Base-by-base conservation (phyloP, 1,284 basidiomycete species). In the Moesziomyces parantarcticus region DNA sequence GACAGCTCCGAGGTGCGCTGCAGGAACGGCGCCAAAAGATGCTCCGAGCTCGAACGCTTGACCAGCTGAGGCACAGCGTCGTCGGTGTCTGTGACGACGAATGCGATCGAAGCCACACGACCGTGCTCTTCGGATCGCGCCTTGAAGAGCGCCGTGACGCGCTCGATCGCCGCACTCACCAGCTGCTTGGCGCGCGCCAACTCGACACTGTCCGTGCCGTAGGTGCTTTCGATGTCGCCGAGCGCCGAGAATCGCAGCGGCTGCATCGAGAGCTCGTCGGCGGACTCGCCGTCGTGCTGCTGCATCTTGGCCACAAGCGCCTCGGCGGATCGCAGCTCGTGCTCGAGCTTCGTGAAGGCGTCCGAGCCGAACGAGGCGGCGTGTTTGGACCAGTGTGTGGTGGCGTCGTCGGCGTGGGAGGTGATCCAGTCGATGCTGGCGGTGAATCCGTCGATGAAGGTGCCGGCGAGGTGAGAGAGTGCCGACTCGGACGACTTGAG, bases 171-270 rank as follows among this genome's bases (percentile, higher is more conserved):
- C 16, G 29, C 56, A 14, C 44, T 51, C 13, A 75, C 54, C 26
- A 56, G 21, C 55, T 69, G 26, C 26, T 65, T 66, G 26, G 64
- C 72, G 32, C 58, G 42, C 5, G 36, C 46, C 29, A 50, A 73
- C 56, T 75, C 64, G n/a, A 11, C 36, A 34, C 68, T 68, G 13
- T 66, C 44, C 5, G 36, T 41, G 11, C 75, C 72, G 48, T 77
- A 72, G 29, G 64, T 51, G 22, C 39, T 50, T 44, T 72, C 58
- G 29, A 75, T 61, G 5, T 72, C 50, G n/a, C 59, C 51, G 26
- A 77, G 50, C 18, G 67, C 72, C 20, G 69, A 53, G 39, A 77
- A 75, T 22, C 75, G 75, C 26, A 77, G 40, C 9, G 71, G 65
- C 48, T 75, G 75, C 48, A 71, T 42, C 14, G 71, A 47, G 10